phyloP scores from a whole-genome alignment of 768 basidiomycete genomes.

The Coprinopsis cinerea region DNA sequence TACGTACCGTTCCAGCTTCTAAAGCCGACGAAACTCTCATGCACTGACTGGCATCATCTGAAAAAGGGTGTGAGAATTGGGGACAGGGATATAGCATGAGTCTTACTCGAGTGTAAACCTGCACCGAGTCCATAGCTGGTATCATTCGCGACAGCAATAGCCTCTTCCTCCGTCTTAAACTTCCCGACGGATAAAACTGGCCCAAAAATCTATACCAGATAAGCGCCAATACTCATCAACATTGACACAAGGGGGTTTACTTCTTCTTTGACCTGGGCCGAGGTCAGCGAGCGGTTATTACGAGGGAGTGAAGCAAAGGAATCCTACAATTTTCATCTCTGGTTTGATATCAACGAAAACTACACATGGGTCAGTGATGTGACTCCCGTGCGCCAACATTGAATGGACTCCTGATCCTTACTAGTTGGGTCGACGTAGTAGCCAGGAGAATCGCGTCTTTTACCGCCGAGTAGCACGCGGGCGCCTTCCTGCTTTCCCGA shows the following conservation, averaged over 20 bases:
- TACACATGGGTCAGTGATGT: too few relatives aligned
- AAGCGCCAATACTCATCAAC: constrained; percentile 13
- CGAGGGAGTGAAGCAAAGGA: too few relatives aligned
- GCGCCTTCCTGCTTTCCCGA: constrained; percentile 83
- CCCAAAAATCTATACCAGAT: constrained; percentile 75
- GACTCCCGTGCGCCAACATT: too few relatives aligned
- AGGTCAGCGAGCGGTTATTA: too few relatives aligned
- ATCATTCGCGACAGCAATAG: constrained; percentile 77
- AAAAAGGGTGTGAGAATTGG: constrained; percentile 14
- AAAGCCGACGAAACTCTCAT: constrained; percentile 83
- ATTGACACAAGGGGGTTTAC: constrained; percentile 23
- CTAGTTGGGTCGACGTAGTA: constrained; percentile 89
- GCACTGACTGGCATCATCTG: constrained; percentile 80
- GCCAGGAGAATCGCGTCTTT: constrained; percentile 69
- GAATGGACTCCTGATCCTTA: too few relatives aligned
- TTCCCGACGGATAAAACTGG: constrained; percentile 81
- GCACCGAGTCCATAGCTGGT: constrained; percentile 90
- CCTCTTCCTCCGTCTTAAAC: constrained; percentile 87
- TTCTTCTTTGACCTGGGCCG: constrained; percentile 61
- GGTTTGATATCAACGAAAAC: constrained; percentile 78
- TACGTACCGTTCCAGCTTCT: constrained; percentile 80
- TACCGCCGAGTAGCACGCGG: constrained; percentile 70
- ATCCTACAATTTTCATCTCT: constrained; percentile 81
- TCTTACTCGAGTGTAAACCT: constrained; percentile 79
- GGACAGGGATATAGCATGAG: constrained; percentile 3